Base-by-base conservation (phyloP, 2,329 filamentous ascomycete genomes). In the Penicillium verrucosum region DNA sequence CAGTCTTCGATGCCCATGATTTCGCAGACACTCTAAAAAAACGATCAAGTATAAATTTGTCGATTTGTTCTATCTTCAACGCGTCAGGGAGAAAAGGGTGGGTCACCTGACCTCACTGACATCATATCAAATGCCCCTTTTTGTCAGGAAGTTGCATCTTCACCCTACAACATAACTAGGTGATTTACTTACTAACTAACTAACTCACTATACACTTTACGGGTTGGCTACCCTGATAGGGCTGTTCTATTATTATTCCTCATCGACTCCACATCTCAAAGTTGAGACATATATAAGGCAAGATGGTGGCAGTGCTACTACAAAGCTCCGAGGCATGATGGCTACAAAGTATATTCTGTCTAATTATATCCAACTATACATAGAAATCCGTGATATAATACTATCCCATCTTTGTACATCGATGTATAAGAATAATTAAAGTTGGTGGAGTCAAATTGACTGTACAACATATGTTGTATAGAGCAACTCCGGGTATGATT, bases 101-200 rank as follows among this genome's bases (percentile, higher is more conserved):
- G 48, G 54, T 56, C 54, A 56, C 54, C 29, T 56, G 54, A 56
- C 54, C 21, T 47, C 43, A 25, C 41, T 51, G 47, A 56, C 54
- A 21, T 56, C 43, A 40, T 16, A 16, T 27, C 5, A n/a, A n/a
- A 43, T 25, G 18, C 40, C 51, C 43, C 43, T 54, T 48, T 30
- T 49, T 42, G 34, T 54, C n/a, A 45, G 10, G 16, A 32, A 32
- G 16, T 1, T 29, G 40, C n/a, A 30, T 43, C 10, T 21, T 21
- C 21, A 21, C 2, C 30, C 30, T 32, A 32, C 30, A 32, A 30
- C 11, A 30, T 30, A 18, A 18, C 18, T 18, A 30, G 11, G 12
- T 32, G 4, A 12, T 30, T 30, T 30, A 30, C 29, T 12, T 18
- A 18, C 18, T 18, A 18, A 18, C 18, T 21, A 12, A n/a, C n/a